A percentile compares a stretch with the other conserved stretches of the same genome.
Evolutionary conservation across 805 yeast species (phyloP).

Genomic region (Metschnikowia gelsemii): DNA sequence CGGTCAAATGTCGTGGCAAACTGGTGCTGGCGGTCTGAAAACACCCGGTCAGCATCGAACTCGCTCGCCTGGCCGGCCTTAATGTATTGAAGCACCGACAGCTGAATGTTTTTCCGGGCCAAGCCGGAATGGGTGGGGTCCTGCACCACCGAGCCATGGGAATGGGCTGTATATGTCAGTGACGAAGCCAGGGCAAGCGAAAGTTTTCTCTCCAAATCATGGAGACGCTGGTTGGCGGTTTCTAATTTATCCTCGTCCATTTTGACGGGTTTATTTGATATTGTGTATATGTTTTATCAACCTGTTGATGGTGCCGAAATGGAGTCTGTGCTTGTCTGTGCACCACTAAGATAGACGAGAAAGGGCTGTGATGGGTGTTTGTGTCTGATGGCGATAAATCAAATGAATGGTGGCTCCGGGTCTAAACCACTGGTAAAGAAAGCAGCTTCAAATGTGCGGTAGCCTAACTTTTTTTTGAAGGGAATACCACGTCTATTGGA

Average conservation of each 20-base stretch:
- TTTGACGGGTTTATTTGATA: neutral
- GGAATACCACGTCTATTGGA: too few species aligned
- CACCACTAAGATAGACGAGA: too few species aligned
- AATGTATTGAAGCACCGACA: constrained; percentile 37
- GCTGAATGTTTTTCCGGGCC: constrained; percentile 31
- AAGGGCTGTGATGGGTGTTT: too few species aligned
- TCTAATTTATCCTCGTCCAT: constrained; percentile 23
- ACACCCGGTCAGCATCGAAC: constrained; percentile 38
- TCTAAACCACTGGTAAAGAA: too few species aligned
- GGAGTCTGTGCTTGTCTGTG: too few species aligned
- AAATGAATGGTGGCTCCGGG: too few species aligned
- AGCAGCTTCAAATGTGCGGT: too few species aligned
- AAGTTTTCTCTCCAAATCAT: constrained; percentile 37
- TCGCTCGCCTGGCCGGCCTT: constrained; percentile 24
- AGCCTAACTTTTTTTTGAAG: too few species aligned
- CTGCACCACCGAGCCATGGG: constrained; percentile 24
- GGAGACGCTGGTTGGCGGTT: constrained; percentile 28
- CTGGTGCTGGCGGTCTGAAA: constrained; percentile 34
- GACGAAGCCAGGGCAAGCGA: constrained; percentile 31
- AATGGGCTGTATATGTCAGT: constrained; percentile 26
- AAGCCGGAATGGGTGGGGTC: constrained; percentile 22
- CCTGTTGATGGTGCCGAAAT: neutral
- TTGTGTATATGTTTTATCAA: neutral
- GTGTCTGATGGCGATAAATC: too few species aligned
- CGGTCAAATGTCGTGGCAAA: constrained; percentile 33